These are phyloP conservation scores for Fusarium sp. DNA, from an alignment of 2,329 filamentous ascomycete genomes.

Conservation along the genomic window DNA sequence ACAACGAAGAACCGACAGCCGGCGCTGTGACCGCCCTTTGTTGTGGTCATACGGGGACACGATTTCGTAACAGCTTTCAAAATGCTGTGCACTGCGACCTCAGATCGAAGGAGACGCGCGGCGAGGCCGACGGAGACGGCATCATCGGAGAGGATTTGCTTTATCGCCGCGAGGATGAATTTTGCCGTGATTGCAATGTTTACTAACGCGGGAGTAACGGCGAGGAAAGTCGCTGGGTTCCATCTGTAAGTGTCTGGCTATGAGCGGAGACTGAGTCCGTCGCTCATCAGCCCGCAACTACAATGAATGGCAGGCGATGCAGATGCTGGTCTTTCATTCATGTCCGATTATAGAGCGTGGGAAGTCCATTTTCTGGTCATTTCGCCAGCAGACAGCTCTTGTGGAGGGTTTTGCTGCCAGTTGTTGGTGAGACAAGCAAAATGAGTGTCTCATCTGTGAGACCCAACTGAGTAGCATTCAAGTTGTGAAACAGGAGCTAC, in stretches of 20 bases:
- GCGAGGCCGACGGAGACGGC: background rate
- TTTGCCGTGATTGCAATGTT: background rate
- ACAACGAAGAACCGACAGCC: background rate
- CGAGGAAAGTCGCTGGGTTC: background rate
- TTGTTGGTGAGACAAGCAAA: background rate
- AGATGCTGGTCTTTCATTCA: background rate
- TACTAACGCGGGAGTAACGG: background rate
- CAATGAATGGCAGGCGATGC: background rate
- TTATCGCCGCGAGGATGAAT: background rate
- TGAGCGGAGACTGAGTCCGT: background rate
- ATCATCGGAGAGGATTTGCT: background rate
- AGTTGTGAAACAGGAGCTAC: background rate
- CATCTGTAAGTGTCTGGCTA: background rate
- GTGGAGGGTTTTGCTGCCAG: background rate
- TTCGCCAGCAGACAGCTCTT: background rate
- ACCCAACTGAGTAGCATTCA: background rate
- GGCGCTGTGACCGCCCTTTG: background rate
- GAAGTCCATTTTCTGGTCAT: background rate
- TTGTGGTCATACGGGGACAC: background rate
- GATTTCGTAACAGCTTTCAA: conserved; percentile 6
- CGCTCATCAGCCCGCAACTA: background rate
- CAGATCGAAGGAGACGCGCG: background rate
- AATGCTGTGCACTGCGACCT: background rate
- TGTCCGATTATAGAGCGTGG: background rate
- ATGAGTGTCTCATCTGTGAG: background rate